Base-by-base conservation (phyloP, 352 stramenopile genomes). In the Paralagenidium karlingii region DNA sequence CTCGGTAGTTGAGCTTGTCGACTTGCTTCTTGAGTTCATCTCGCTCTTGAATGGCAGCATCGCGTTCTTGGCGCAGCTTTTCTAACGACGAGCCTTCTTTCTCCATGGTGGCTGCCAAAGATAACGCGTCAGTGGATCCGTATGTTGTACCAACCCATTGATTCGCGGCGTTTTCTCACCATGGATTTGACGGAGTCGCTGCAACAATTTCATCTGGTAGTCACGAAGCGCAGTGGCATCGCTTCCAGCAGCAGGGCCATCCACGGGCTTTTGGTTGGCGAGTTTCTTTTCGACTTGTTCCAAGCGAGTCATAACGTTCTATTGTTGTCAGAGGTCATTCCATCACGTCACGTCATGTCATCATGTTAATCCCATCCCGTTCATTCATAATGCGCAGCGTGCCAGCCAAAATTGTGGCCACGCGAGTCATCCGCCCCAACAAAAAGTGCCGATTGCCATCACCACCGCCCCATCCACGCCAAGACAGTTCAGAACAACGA, bases 1-100 rank as follows among this genome's bases (percentile, higher is more conserved):
- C 57, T 41, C 69, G 74, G 52, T 87, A 87, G 53, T 68, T 79
- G 51, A 87, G 68, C 51, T 87, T 87, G 40, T 60, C 46, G 28
- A 87, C 69, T 53, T 84, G 67, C 53, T 80, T 82, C 46, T 74
- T 50, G 8, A 84, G 53, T 12, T 51, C 53, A 31, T 79, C 68
- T 39, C 67, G 63, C 48, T 87, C 74, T 27, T 19, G 47, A 32
- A 57, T 58, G 29, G 71, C 69, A 19, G 61, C 61, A 22, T 80
- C 68, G 39, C 74, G 68, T 49, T 84, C 68, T 26, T 69, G 55
- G 28, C 66, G 69, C 39, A 87, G 53, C 51, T 76, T 62, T 34
- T 71, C 68, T 19, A 85, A 22, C 10, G 63, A 79, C 34, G 71
- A 81, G 3, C 66, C 71, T 24, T 85, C 71, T 33, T 63, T 53